Base-by-base conservation (phyloP, 805 yeast species). In the Zygosaccharomyces siamensis region DNA sequence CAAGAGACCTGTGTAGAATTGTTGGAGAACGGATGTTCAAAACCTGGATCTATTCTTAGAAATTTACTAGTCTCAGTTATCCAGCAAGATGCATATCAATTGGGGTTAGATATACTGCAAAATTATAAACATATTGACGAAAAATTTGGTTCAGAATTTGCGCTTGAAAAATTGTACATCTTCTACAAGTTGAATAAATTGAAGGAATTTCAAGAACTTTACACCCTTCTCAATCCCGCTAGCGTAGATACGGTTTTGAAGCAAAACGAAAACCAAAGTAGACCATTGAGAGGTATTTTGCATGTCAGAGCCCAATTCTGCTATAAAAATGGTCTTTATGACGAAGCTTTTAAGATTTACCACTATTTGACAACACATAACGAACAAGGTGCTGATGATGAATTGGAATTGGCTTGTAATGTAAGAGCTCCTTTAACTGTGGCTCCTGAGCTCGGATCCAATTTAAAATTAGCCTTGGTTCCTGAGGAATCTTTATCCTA, bases 391-490 rank as follows among this genome's bases (percentile, higher is more conserved):
- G 72, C 69, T 3, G 54, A 56, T 3, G 70, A 67, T 37, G 62
- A 63, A 37, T 52, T 74, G 36, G 95, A 86, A 63, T 66, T 86
- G 49, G 68, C 78, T 27, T 81, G 85, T 49, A 86, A 86, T 59
- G 86, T 84, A 63, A 73, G 83, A 50, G 89, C 90, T 2, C 80
- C 81, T 10, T 66, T 81, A 21, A 77, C 85, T 18, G 86, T 79
- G 16, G 55, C 54, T 5, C 61, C 65, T 26, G 52, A 55, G 10
- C 54, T 50, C 28, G 26, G 23, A 16, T 33, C 16, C 30, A 46
- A 59, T 11, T 48, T 49, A 2, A 49, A 46, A 31, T 14, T 36
- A 10, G 26, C 33, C n/a, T 18, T 43, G 5, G 36, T 55, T 10
- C 55, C 64, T 5, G 42, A 61, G 11, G 47, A 46, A 36, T 57